These are phyloP conservation scores for Grigorovia humatica DNA, from an alignment of 805 yeast species.

Conservation along the genomic window DNA sequence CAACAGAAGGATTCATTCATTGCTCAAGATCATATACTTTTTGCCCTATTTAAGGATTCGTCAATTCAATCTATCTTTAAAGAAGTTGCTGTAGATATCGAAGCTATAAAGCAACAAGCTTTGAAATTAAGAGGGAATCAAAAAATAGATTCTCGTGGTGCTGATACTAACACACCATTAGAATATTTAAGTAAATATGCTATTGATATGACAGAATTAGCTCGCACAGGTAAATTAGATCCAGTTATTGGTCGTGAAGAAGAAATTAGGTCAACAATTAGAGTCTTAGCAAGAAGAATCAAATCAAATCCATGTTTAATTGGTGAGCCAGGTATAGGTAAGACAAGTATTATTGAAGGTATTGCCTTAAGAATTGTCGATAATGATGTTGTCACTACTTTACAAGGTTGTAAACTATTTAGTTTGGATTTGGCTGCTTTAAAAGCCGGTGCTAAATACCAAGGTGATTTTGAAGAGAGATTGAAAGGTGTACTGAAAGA, in stretches of 20 bases:
- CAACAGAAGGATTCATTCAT: slow-evolving; percentile 86
- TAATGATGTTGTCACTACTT: slow-evolving; percentile 85
- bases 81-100: slow-evolving; percentile 57
- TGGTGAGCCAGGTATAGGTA: slow-evolving; percentile 99
- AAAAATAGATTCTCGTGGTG: slow-evolving; percentile 85
- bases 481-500: slow-evolving; percentile 93
- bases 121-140: slow-evolving; percentile 78
- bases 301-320: slow-evolving; percentile 93
- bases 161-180: slow-evolving; percentile 76
- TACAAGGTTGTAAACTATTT: slow-evolving; percentile 70
- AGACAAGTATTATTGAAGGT: slow-evolving; percentile 96
- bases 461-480: slow-evolving; percentile 98
- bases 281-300: slow-evolving; percentile 93
- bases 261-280: slow-evolving; percentile 88
- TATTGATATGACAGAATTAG: slow-evolving; percentile 84
- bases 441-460: slow-evolving; percentile 97
- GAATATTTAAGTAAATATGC: slow-evolving; percentile 89
- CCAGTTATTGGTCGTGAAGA: slow-evolving; percentile 99
- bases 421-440: slow-evolving; percentile 91
- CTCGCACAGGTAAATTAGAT: slow-evolving; percentile 88
- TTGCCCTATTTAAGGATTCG: slow-evolving; percentile 75
- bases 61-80: slow-evolving; percentile 62
- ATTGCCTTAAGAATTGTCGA: slow-evolving; percentile 96
- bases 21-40: slow-evolving; percentile 87
- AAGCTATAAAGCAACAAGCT: slow-evolving; percentile 67